These are phyloP conservation scores for Friedmanniomyces simplex DNA, from an alignment of 495 filamentous ascomycete genomes.

Conservation along the genomic window DNA sequence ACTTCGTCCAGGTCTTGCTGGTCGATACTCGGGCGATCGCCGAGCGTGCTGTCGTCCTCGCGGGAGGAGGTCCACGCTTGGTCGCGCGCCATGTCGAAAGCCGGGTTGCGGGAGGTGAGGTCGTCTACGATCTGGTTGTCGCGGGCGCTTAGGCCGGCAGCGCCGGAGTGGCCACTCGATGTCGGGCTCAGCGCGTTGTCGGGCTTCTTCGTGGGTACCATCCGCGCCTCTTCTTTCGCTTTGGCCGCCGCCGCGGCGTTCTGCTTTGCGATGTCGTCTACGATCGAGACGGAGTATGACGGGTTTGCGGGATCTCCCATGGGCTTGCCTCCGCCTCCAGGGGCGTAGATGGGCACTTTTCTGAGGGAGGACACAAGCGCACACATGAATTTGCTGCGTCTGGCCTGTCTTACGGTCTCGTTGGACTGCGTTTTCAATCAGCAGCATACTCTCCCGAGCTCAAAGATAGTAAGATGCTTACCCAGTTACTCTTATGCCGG, in stretches of 20 bases:
- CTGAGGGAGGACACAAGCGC: slow-evolving; percentile 78
- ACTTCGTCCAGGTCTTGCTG: slow-evolving; percentile 24
- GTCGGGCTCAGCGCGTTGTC: slow-evolving; percentile 15
- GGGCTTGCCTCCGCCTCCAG: slow-evolving; percentile 59
- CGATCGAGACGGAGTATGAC: slow-evolving; percentile 60
- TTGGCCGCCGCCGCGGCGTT: slow-evolving; percentile 49
- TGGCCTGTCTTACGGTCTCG: slow-evolving; percentile 67
- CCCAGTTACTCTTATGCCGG: slow-evolving; percentile 90
- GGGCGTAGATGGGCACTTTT: slow-evolving; percentile 74
- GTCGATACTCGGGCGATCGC: slow-evolving; percentile 21
- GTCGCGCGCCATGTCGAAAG: slow-evolving; percentile 20
- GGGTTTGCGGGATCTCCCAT: slow-evolving; percentile 62
- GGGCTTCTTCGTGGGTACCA: slow-evolving; percentile 42
- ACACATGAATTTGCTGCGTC: slow-evolving; percentile 94
- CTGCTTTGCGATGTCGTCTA: slow-evolving; percentile 50
- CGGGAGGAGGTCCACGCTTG: slow-evolving; percentile 18
- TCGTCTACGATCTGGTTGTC: slow-evolving; percentile 14
- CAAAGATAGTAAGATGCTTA: background rate
- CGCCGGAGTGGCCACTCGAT: slow-evolving; percentile 23
- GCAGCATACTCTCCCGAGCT: background rate
- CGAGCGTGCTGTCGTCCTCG: slow-evolving; percentile 20
- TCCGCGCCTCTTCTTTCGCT: slow-evolving; percentile 48
- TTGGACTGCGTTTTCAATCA: slow-evolving; percentile 39
- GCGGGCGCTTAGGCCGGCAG: slow-evolving; percentile 27
- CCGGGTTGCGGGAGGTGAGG: slow-evolving; percentile 15